Evolutionary conservation across 2,329 filamentous ascomycete genomes (phyloP).

Genomic region (Colletotrichum abscissum): DNA sequence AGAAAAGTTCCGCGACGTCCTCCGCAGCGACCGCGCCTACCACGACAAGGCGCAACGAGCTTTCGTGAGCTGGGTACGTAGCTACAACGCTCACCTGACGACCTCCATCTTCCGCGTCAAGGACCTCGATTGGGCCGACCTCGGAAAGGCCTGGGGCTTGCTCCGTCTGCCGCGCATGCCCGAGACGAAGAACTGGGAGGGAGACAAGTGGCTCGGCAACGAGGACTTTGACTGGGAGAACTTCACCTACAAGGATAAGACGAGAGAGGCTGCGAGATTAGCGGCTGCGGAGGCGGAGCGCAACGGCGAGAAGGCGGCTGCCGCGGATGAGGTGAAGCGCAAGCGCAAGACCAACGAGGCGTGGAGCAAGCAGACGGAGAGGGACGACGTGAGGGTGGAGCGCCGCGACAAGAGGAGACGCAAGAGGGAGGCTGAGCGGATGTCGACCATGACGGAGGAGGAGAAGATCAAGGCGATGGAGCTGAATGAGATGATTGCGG

Average conservation of each 20-base stretch:
- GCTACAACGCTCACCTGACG: constrained; percentile 91
- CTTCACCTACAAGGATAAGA: constrained; percentile 79
- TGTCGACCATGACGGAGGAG: constrained; percentile 75
- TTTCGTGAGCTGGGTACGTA: constrained; percentile 93
- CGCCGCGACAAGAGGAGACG: constrained; percentile 73
- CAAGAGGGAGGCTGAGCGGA: constrained; percentile 71
- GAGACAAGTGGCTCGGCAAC: constrained; percentile 72
- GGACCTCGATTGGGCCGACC: constrained; percentile 86
- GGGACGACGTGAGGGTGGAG: constrained; percentile 70
- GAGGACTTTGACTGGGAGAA: constrained; percentile 72
- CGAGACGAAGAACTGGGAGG: constrained; percentile 80
- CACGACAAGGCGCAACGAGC: constrained; percentile 91
- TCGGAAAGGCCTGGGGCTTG: constrained; percentile 87
- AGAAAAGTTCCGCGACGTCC: constrained; percentile 69
- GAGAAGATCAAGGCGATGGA: constrained; percentile 73
- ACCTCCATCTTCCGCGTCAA: constrained; percentile 87
- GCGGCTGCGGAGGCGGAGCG: constrained; percentile 64
- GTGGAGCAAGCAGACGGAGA: constrained; percentile 79
- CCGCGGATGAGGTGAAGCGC: constrained; percentile 56
- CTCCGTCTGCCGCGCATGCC: constrained; percentile 94
- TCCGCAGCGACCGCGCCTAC: constrained; percentile 64
- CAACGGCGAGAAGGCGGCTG: constrained; percentile 46
- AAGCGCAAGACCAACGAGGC: constrained; percentile 74
- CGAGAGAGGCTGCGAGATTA: constrained; percentile 73
- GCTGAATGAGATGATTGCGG: constrained; percentile 71